Base-by-base conservation (phyloP, 2,329 filamentous ascomycete species). In the Monosporascus cannonballus region DNA sequence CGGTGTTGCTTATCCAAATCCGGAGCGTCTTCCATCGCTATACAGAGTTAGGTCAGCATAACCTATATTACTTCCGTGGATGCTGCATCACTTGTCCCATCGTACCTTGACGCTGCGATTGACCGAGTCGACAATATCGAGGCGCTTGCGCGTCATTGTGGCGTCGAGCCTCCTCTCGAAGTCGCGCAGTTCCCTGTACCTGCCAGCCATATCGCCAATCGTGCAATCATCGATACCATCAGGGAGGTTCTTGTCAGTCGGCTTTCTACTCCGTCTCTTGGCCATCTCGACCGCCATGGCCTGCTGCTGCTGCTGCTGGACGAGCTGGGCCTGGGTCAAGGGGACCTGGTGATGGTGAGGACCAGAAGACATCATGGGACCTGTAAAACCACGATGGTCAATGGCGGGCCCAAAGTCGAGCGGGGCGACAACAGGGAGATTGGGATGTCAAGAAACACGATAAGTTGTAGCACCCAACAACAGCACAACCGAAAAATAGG, bases 1-100 rank as follows among this genome's bases (percentile, higher is more conserved):
- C 90, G 1, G 91, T 96, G 71, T 99, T 99, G 64, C 85, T 92
- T 64, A 99, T 86, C 91, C 91, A 97, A 58, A 99, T 82, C 56
- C 93, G 87, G 70, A 99, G 77, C 3, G 90, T 96, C 66, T 87
- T 89, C 70, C 86, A 87, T 60, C 89, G 83, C 81, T 90, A 52
- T 22, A 49, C 6, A 48, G 24, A 25, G 6, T 38, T 49, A 56
- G 22, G 52, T 66, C 39, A 56, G 53, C 41, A 52, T 46, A 27
- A 45, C 14, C 20, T 25, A 22, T 48, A n/a, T 17, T 37, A 20
- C 17, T 47, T 36, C 15, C 18, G 42, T 27, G 37, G 30, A 27
- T 22, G 20, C 17, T 41, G 53, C 24, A 30, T 44, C 37, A 20
- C 14, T n/a, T n/a, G 22, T 39, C 3, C 22, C 18, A 24, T 59